Evolutionary conservation across 192 early-diverging fungal species (phyloP).

Genomic region (Backusella luteola): DNA sequence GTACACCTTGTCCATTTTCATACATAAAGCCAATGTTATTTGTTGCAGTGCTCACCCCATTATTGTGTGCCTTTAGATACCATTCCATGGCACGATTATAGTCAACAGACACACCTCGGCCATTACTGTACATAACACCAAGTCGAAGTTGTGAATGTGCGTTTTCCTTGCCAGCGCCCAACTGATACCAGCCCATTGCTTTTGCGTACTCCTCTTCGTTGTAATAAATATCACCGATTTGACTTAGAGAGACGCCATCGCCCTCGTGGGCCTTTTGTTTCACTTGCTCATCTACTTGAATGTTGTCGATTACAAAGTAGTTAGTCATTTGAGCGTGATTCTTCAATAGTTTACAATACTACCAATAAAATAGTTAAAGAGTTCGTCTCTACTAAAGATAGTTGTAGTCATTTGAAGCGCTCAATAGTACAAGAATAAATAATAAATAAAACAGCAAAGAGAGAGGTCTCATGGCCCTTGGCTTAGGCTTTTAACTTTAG

Average conservation of each 20-base stretch:
- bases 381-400: too few relatives aligned
- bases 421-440: too few relatives aligned
- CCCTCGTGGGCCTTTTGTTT: not conserved
- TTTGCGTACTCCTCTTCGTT: not conserved
- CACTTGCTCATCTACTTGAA: not conserved
- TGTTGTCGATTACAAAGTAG: not conserved
- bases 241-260: not conserved
- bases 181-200: not conserved
- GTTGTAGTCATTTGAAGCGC: too few relatives aligned
- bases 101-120: not conserved
- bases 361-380: too few relatives aligned
- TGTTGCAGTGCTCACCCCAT: not conserved
- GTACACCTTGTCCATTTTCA: not conserved
- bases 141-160: not conserved
- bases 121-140: not conserved
- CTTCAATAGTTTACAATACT: too few relatives aligned
- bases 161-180: not conserved
- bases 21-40: not conserved
- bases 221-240: not conserved
- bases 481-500: too few relatives aligned
- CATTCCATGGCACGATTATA: not conserved
- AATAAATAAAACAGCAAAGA: too few relatives aligned
- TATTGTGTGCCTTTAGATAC: not conserved
- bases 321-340: too few relatives aligned
- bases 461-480: too few relatives aligned